Evolutionary conservation across 1,284 basidiomycete genomes (phyloP), one percentile per base, ranked within the genome.

Genomic region (Prillingera fragicola): DNA sequence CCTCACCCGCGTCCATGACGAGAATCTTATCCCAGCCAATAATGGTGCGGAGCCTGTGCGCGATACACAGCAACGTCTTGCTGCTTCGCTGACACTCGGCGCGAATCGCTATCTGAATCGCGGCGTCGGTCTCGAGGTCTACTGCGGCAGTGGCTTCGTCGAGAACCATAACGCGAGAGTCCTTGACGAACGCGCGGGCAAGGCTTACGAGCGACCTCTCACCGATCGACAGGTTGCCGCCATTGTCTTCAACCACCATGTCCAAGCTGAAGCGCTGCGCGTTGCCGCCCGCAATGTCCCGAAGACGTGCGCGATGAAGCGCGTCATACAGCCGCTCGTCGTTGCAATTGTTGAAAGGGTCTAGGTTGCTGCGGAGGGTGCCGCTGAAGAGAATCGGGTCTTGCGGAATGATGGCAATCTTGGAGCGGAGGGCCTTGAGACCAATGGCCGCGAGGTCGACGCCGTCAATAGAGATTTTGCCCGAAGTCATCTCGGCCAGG

Each of bases 261-360:
- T 84, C 78, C 27, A 84, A 67, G 7, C 73, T 75, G 48, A 80
- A 75, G 31, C 55, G 38, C 15, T 36, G 24, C 24, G 28, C 19
- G 15, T 5, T 9, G 31, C 33, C 27, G 18, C 42, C 29, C 9
- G 41, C 53, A 10, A 86, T 76, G n/a, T n/a, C n/a, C n/a, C n/a
- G n/a, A 14, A 89, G 76, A 61, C 84, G 82, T 0, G 85, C 79
- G 14, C 85, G 79, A 52, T 79, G 80, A 33, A 89, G 72, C 13
- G 86, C 84, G 55, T 88, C 85, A 80, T 84, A 86, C 14, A 89
- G 73, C 19, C 74, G 74, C 3, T 78, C 78, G 58, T 89, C 87
- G 43, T 84, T 82, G 57, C 83, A 77, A 41, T 79, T 60, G 35
- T 76, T 80, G 65, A 91, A 83, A 0, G 82, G 83, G 63, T 85